Evolutionary conservation across 257 asterid genomes (phyloP).

Genomic region (Nicotiana obtusifolia): DNA sequence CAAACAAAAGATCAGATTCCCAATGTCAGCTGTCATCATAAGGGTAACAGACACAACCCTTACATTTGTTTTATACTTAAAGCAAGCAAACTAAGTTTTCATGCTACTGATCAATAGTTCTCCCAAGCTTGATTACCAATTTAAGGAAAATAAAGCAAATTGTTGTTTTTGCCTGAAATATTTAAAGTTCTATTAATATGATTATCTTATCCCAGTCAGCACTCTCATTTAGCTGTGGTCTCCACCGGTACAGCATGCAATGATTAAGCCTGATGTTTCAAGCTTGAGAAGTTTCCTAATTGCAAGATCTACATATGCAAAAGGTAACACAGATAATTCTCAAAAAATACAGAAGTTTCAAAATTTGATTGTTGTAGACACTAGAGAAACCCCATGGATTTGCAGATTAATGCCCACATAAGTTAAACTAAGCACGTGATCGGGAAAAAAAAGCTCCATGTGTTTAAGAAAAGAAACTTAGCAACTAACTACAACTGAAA

Average conservation of each 20-base stretch:
- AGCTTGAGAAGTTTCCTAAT: background rate
- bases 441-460: background rate
- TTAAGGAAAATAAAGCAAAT: background rate
- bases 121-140: background rate
- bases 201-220: too few species aligned
- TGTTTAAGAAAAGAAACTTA: background rate
- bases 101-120: background rate
- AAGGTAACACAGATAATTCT: background rate
- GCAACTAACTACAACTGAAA: background rate
- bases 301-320: background rate
- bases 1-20: constrained; percentile 10
- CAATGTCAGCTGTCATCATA: background rate
- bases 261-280: background rate
- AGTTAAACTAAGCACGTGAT: background rate
- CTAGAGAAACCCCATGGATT: background rate
- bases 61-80: background rate
- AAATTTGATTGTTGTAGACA: background rate
- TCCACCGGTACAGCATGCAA: background rate
- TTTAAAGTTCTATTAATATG: background rate
- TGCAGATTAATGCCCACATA: background rate
- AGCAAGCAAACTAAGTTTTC: background rate
- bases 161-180: background rate
- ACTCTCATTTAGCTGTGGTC: background rate
- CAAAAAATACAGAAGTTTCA: background rate
- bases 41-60: background rate